Percentiles rank a stretch among this genome's conserved stretches.
Conservation (phyloP, 169 alveolate species). For the Plasmodium vivax region DNA sequence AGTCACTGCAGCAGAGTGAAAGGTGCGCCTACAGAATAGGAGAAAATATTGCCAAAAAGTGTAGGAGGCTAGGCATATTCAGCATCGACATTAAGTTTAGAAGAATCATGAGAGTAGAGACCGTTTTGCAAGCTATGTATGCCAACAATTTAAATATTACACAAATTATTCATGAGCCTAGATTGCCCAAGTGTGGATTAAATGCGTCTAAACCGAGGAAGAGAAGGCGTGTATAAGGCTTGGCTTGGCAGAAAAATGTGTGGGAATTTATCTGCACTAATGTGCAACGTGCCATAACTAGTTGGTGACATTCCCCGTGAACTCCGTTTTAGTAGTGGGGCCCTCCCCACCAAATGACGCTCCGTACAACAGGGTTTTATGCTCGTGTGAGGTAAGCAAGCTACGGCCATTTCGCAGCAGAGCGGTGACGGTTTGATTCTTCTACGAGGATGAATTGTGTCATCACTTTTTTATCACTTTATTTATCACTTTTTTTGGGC, state of each 20-base stretch:
- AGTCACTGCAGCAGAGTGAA: conserved; percentile 85
- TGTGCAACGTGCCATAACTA: not conserved
- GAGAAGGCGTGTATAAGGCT: conserved; percentile 85
- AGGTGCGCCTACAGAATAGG: conserved; percentile 90
- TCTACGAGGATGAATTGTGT: not conserved
- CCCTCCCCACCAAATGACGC: not conserved
- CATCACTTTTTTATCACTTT: not conserved
- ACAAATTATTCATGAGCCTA: conserved; percentile 87
- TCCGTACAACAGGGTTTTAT: not conserved
- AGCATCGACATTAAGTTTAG: conserved; percentile 87
- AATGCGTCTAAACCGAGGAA: conserved; percentile 88
- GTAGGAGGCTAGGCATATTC: conserved; percentile 88
- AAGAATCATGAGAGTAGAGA: conserved; percentile 86
- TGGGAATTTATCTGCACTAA: not conserved
- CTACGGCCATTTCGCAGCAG: not conserved
- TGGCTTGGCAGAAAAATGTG: not conserved
- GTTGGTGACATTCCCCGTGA: not conserved
- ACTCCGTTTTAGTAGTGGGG: not conserved
- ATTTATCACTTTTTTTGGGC: not conserved
- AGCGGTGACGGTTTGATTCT: not conserved
- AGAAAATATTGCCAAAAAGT: conserved; percentile 89
- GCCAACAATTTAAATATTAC: conserved; percentile 87
- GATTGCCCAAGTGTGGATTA: conserved; percentile 88
- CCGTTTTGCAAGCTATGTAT: conserved; percentile 88
- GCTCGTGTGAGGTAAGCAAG: not conserved